Base-by-base conservation (phyloP, 768 basidiomycete genomes). In the Royoungia palumana region DNA sequence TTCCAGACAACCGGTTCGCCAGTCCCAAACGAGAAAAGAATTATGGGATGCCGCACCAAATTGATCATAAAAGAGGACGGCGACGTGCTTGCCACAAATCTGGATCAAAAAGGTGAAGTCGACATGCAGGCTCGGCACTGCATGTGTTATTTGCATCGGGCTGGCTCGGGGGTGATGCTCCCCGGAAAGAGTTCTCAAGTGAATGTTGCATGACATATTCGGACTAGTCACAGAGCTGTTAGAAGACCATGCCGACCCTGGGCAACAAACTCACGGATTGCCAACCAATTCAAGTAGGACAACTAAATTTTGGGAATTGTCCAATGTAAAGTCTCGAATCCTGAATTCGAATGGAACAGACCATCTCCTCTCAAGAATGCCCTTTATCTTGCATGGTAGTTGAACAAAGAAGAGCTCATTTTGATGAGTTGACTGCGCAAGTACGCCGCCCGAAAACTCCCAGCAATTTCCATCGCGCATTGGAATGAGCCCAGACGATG, bases 251-350 rank as follows among this genome's bases (percentile, higher is more conserved):
- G 20, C 45, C 37, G 7, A 22, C 30, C 30, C 12, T 10, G 24
- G 11, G 37, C 6, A 28, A 27, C 10, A 20, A 13, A 55, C 67
- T 54, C 41, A 68, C 65, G 41, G 11, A 11, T 9, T 30, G 5
- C 54, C 67, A 4, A 11, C 10, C n/a, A 43, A 17, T 40, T 68
- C 64, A n/a, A 73, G 49, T 5, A 61, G 50, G 19, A 66, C 60
- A 9, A 73, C 35, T 32, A 73, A 60, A 52, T 73, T 54, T 54
- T 72, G 67, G 5, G 68, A 70, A 20, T 51, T 58, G 52, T 73
- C 71, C 8, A 71, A 49, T 10, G 67, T 60, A 34, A 74, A 73
- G 44, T 74, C 71, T n/a, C 57, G 57, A 36, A 69, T 46, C n/a
- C 22, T 35, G 28, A 70, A 56, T 6, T 64, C 63, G 25, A 67